Evolutionary conservation across 768 basidiomycete genomes (phyloP).

Genomic region (Xanthoconium stramineum): DNA sequence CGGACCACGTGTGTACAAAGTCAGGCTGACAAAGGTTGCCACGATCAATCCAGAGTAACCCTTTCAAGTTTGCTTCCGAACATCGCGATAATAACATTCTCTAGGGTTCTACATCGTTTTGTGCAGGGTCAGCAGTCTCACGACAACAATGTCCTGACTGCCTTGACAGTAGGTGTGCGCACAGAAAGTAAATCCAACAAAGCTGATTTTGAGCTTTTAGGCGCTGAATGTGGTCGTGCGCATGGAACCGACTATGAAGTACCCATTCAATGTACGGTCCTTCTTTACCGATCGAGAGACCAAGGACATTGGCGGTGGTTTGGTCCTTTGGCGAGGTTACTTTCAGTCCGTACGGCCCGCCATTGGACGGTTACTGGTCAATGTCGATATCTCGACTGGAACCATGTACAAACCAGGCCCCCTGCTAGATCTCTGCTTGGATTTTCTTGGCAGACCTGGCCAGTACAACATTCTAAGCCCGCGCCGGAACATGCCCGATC

Average conservation of each 20-base stretch:
- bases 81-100: constrained; percentile 1
- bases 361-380: constrained; percentile 60
- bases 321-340: constrained; percentile 75
- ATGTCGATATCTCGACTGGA: constrained; percentile 75
- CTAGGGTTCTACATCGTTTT: constrained; percentile 62
- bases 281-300: constrained; percentile 64
- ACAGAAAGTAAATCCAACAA: background rate
- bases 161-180: constrained; percentile 50
- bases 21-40: constrained; percentile 57
- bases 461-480: constrained; percentile 39
- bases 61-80: constrained; percentile 18
- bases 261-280: constrained; percentile 70
- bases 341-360: constrained; percentile 78
- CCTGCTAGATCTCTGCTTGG: constrained; percentile 56
- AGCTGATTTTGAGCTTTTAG: constrained; percentile 32
- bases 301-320: constrained; percentile 54
- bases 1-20: constrained; percentile 64
- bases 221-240: constrained; percentile 73
- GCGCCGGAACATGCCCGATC: constrained; percentile 41
- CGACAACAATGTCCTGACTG: constrained; percentile 65
- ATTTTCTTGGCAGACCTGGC: constrained; percentile 41
- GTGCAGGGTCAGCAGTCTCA: constrained; percentile 61
- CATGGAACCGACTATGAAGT: constrained; percentile 65
- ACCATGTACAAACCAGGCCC: constrained; percentile 70
- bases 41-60: constrained; percentile 55